Percentiles rank a stretch among this genome's conserved stretches.
Conservation (phyloP, 805 yeast species). For the Yarrowia sp. region DNA sequence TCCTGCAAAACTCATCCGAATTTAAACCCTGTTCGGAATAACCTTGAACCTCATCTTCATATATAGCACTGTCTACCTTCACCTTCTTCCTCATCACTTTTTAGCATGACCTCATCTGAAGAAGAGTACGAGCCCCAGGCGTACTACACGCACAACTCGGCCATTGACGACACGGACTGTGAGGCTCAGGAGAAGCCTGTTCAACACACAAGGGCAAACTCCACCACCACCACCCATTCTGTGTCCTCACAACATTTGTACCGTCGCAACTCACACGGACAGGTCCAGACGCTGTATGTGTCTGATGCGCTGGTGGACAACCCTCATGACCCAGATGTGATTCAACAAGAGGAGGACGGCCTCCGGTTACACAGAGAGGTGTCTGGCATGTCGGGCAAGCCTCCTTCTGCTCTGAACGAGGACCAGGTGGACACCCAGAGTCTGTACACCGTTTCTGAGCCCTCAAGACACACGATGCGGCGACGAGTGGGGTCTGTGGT, state of each 20-base stretch:
- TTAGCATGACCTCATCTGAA: slow-evolving; percentile 1
- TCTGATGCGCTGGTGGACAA: slow-evolving; percentile 12
- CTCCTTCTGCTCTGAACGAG: slow-evolving; percentile 21
- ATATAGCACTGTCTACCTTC: too few relatives aligned
- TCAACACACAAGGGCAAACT: neutral
- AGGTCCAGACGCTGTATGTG: slow-evolving; percentile 30
- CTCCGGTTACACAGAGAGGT: slow-evolving; percentile 24
- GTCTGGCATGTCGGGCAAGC: slow-evolving; percentile 1
- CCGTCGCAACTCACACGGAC: slow-evolving; percentile 29
- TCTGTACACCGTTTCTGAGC: slow-evolving; percentile 9
- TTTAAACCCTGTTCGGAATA: too few relatives aligned
- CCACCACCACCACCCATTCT: slow-evolving; percentile 8
- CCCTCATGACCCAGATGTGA: slow-evolving; percentile 10
- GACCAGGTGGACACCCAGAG: slow-evolving; percentile 20
- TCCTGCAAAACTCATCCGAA: too few relatives aligned
- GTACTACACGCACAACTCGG: slow-evolving; percentile 18
- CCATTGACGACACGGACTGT: slow-evolving; percentile 14
- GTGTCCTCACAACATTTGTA: slow-evolving; percentile 26
- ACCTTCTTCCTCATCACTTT: neutral
- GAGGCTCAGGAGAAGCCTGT: slow-evolving; percentile 9
- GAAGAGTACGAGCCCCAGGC: slow-evolving; percentile 36
- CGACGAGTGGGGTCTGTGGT: slow-evolving; percentile 20
- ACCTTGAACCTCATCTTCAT: too few relatives aligned
- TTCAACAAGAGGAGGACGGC: slow-evolving; percentile 23
- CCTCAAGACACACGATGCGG: neutral